A percentile compares a stretch with the other conserved stretches of the same genome.
Conservation (phyloP, 257 asterid genomes). For the Anisodus acutangulus region DNA sequence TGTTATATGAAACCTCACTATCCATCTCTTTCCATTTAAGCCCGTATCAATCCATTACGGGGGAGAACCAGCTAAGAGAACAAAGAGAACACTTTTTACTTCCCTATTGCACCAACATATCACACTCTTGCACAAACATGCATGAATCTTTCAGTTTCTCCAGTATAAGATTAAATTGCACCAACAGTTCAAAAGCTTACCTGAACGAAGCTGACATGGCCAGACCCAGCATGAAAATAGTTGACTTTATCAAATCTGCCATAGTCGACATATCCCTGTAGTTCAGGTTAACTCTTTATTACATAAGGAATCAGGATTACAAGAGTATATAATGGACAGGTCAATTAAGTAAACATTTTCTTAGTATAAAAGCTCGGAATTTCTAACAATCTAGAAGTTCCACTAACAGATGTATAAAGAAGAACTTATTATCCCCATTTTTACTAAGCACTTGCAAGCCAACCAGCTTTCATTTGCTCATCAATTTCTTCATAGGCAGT, state of each 20-base stretch:
- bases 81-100: neutral
- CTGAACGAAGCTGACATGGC: slow-evolving; percentile 68
- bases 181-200: slow-evolving; percentile 45
- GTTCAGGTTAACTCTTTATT: slow-evolving; percentile 26
- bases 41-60: neutral
- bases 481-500: no score
- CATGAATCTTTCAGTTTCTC: neutral
- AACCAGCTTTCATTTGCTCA: neutral
- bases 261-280: slow-evolving; percentile 89
- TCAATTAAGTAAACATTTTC: slow-evolving; percentile 7
- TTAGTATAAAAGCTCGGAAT: neutral
- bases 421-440: neutral
- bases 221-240: slow-evolving; percentile 69
- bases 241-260: slow-evolving; percentile 85
- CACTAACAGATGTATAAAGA: neutral
- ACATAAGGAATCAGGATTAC: slow-evolving; percentile 1
- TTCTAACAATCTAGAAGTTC: slow-evolving; percentile 14
- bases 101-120: neutral
- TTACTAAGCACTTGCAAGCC: neutral
- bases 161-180: neutral
- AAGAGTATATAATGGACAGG: neutral
- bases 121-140: neutral
- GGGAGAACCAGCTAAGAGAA: neutral
- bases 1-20: neutral
- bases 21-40: slow-evolving; percentile 11